Evolutionary conservation across 148 eudicot species (phyloP).

Genomic region (Rhododendron griersonianum): DNA sequence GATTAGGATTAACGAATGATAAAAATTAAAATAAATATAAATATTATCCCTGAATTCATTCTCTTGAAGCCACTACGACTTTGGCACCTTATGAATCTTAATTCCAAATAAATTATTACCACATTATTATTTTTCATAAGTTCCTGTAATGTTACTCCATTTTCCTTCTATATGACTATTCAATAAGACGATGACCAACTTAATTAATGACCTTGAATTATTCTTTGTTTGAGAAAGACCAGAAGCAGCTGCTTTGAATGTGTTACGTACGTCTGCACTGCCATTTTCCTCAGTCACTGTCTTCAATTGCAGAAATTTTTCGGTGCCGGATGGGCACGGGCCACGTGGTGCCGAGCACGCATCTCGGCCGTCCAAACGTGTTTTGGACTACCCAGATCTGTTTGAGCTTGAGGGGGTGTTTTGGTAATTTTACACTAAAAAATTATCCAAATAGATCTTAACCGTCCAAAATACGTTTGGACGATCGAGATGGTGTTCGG

Average conservation of each 20-base stretch:
- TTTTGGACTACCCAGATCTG: no score
- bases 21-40: no score
- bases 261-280: not conserved
- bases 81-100: not conserved
- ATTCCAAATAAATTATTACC: not conserved
- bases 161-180: not conserved
- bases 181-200: not conserved
- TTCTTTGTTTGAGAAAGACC: not conserved
- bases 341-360: no score
- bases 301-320: not conserved
- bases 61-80: not conserved
- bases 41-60: no score
- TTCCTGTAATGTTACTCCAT: not conserved
- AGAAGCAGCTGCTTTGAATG: not conserved
- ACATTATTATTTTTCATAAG: not conserved
- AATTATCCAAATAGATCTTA: no score
- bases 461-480: no score
- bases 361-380: no score
- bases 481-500: no score
- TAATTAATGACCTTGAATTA: not conserved
- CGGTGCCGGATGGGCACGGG: no score
- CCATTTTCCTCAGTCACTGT: not conserved
- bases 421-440: no score
- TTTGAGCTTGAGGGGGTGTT: no score
- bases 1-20: no score